Evolutionary conservation across 2,329 filamentous ascomycete genomes (phyloP), one percentile per base, ranked within the genome.

Genomic region (Chaetomium globosum): DNA sequence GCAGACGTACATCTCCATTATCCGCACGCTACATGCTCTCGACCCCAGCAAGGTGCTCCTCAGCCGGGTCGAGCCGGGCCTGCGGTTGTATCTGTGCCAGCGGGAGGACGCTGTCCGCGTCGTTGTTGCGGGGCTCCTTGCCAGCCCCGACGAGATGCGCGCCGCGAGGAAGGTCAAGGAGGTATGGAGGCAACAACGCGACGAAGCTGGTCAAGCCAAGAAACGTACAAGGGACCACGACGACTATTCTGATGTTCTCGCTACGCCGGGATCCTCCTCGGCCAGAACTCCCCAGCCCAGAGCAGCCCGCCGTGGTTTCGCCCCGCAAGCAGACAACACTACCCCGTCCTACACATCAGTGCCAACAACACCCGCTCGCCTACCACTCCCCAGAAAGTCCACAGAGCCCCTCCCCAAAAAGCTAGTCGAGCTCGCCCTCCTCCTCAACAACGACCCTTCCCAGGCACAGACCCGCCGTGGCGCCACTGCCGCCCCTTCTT

Each of bases 1-100:
- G 58, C 87, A 88, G 70, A 87, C 89, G 2, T 94, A 94, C 75
- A 91, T 93, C 65, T 87, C 86, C 68, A 89, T 93, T 79, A 93
- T 94, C 67, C 86, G 87, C 65, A 88, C 89, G 0, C 92, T 93
- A 70, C 88, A 91, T 72, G 84, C 86, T 30, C 80, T 94, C 4
- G 91, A 94, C 72, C 85, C 89, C 58, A 91, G 90, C 58, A 91
- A 91, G 67, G 91, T 94, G 1, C 79, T 94, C 7, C 81, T 94
- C 3, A 88, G 91, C 72, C 85, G 90, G 48, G 89, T 93, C 53
- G 89, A 90, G 9, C 85, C 87, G 56, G 87, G 89, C 0, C 82
- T 94, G 51, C 88, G 92, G 68, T 76, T 89, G n/a, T 93, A 93
- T 71, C 79, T 94, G 16, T 90, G 89, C 71, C 88, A 89, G 65